Base-by-base conservation (phyloP, 108 stramenopile species). In the Pseudonitzschia pungens region DNA sequence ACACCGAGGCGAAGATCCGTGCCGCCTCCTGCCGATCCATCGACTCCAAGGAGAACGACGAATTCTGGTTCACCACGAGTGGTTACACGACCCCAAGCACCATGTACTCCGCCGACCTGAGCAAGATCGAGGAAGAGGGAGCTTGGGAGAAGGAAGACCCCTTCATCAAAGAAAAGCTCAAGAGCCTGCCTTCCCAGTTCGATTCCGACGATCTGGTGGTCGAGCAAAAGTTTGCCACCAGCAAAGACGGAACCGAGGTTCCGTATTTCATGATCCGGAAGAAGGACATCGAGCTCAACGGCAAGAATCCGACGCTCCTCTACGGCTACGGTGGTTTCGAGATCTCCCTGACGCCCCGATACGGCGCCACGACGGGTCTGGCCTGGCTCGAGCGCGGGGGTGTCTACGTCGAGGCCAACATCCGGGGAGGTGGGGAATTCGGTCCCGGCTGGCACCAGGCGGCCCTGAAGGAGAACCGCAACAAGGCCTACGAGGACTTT, bases 321-420 rank as follows among this genome's bases (percentile, higher is more conserved):
- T 88, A 92, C 59, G 92, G 88, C 12, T 99, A 98, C 67, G 97
- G 98, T 31, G 97, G 99, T 15, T 99, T 99, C 84, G 97, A 98
- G 73, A 94, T 99, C 32, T 84, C 84, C 18, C 83, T 99, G 21
- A 89, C 87, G 18, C 99, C 99, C 16, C 76, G 83, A 21, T 98
- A 98, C 74, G 70, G 81, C 63, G 78, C 93, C 10, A 82, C 91
- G 1, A 73, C 83, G 2, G 96, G 97, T 6, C 68, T 88, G 44
- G 74, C 81, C 45, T 97, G 97, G 92, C 72, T 98, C 31, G 94
- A 97, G 68, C 81, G 92, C 29, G 99, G 97, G 22, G 96, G 95
- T 18, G 88, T 87, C 22, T 94, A 96, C 50, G 95, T 97, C 64
- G 89, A 96, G 71, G 98, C 98, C 41, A 98, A 98, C 74, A 97